Percentiles rank a stretch among this genome's conserved stretches.
Conservation (phyloP, 2,329 filamentous ascomycete genomes). For the Trichophyton rubrum region DNA sequence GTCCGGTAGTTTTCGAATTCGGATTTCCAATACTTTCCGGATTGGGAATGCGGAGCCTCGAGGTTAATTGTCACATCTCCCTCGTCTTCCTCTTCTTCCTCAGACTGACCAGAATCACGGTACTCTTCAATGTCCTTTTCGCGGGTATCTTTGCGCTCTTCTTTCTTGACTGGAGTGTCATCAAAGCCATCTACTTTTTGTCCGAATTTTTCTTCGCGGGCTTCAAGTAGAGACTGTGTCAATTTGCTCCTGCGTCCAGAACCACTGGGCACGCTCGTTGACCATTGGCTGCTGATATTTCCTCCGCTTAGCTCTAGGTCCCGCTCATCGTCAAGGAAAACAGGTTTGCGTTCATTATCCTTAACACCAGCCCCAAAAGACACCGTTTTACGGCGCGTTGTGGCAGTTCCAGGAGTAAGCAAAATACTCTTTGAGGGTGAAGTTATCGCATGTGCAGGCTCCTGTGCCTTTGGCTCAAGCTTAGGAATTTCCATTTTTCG, state of each 20-base stretch:
- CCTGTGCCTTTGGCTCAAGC: slow-evolving; percentile 10
- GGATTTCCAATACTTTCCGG: slow-evolving; percentile 50
- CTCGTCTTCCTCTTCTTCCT: not conserved
- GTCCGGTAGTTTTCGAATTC: slow-evolving; percentile 48
- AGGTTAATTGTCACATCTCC: slow-evolving; percentile 42
- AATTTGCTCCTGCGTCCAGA: slow-evolving; percentile 24
- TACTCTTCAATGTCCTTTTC: slow-evolving; percentile 4
- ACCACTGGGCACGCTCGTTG: slow-evolving; percentile 2
- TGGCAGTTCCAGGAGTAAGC: slow-evolving; percentile 49
- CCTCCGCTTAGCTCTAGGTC: slow-evolving; percentile 32
- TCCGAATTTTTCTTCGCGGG: slow-evolving; percentile 20
- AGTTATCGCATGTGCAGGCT: slow-evolving; percentile 20
- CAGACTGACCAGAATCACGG: not conserved
- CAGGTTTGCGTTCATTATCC: slow-evolving; percentile 43
- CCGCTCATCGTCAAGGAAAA: slow-evolving; percentile 31
- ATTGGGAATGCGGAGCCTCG: slow-evolving; percentile 43
- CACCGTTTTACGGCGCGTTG: slow-evolving; percentile 47
- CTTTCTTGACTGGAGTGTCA: slow-evolving; percentile 15
- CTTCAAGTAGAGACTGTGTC: slow-evolving; percentile 30
- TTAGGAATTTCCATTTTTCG: slow-evolving; percentile 3
- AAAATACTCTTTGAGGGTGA: slow-evolving; percentile 52
- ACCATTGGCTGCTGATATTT: slow-evolving; percentile 31
- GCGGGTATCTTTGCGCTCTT: slow-evolving; percentile 12
- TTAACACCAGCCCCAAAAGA: slow-evolving; percentile 47
- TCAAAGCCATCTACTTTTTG: slow-evolving; percentile 17